A percentile compares a stretch with the other conserved stretches of the same genome.
These are phyloP conservation scores for Mycosarcoma maydis DNA, from an alignment of 1,284 basidiomycete genomes.

Conservation along the genomic window DNA sequence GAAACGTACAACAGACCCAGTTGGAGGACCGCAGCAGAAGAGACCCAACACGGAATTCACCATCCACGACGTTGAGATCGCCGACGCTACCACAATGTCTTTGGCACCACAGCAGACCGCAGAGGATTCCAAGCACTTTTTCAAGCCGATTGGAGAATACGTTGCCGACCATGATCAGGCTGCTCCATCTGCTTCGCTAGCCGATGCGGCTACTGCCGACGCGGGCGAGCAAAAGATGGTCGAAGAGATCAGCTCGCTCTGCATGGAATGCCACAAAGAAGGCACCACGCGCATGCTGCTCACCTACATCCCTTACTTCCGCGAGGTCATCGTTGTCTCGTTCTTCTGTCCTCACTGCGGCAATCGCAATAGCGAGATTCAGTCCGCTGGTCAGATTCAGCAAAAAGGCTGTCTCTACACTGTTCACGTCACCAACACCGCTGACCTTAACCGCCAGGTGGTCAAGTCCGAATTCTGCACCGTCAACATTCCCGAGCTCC, in stretches of 20 bases:
- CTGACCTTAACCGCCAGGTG: conserved; percentile 90
- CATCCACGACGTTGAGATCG: conserved; percentile 30
- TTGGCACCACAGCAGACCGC: conserved; percentile 6
- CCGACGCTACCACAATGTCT: conserved; percentile 39
- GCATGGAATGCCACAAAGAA: conserved; percentile 93
- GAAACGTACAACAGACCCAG: conserved; percentile 40
- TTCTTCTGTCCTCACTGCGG: conserved; percentile 96
- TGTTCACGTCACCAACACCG: conserved; percentile 75
- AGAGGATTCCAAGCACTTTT: conserved; percentile 44
- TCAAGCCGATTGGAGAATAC: conserved; percentile 56
- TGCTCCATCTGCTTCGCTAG: not conserved
- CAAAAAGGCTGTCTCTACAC: conserved; percentile 76
- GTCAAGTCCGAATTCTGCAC: conserved; percentile 88
- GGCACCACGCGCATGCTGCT: conserved; percentile 90
- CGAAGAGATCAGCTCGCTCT: conserved; percentile 80
- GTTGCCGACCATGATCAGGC: conserved; percentile 29
- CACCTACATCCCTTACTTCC: conserved; percentile 95
- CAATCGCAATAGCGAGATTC: conserved; percentile 89
- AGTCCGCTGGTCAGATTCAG: conserved; percentile 87
- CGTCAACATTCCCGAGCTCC: conserved; percentile 84
- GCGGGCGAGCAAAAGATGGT: conserved; percentile 55
- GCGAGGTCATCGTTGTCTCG: conserved; percentile 93
- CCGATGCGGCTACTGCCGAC: conserved; percentile 7
- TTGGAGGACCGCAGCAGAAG: conserved; percentile 35
- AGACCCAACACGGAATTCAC: conserved; percentile 34